phyloP scores from a whole-genome alignment of 352 stramenopile species.

The Globisporangium iwayamae region DNA sequence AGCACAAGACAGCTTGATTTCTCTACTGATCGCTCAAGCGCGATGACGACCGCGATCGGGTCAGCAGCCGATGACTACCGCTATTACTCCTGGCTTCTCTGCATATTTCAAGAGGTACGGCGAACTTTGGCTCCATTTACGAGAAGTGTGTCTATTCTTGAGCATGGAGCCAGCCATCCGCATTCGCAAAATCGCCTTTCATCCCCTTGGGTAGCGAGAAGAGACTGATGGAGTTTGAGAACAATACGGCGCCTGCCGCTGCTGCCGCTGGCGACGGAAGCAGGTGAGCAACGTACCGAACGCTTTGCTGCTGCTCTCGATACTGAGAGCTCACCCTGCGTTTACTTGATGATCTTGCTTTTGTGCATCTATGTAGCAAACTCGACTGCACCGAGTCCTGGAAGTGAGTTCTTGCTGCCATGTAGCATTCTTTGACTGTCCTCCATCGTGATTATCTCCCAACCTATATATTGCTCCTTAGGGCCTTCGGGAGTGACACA shows the following conservation, averaged over 20 bases:
- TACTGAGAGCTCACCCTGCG: neutral
- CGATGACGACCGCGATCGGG: too few species aligned
- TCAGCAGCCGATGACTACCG: too few species aligned
- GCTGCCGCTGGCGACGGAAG: neutral
- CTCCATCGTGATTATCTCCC: neutral
- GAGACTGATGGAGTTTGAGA: neutral
- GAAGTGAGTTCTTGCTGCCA: slow-evolving; percentile 6
- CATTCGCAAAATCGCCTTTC: too few species aligned
- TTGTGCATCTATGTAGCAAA: neutral
- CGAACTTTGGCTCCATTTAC: too few species aligned
- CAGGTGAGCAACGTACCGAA: neutral
- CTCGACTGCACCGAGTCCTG: slow-evolving; percentile 15
- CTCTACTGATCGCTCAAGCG: too few species aligned
- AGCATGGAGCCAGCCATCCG: too few species aligned
- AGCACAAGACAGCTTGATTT: too few species aligned
- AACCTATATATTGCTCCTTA: slow-evolving; percentile 12
- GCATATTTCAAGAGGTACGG: too few species aligned
- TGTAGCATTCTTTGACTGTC: too few species aligned
- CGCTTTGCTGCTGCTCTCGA: neutral
- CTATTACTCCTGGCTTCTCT: too few species aligned
- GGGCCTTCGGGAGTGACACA: slow-evolving; percentile 70
- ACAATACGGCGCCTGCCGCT: neutral
- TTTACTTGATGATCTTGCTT: neutral
- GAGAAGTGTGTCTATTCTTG: too few species aligned
- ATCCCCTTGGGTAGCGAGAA: too few species aligned